These are phyloP conservation scores for Boletus nobilissimus DNA, from an alignment of 1,284 basidiomycete genomes.

Conservation along the genomic window DNA sequence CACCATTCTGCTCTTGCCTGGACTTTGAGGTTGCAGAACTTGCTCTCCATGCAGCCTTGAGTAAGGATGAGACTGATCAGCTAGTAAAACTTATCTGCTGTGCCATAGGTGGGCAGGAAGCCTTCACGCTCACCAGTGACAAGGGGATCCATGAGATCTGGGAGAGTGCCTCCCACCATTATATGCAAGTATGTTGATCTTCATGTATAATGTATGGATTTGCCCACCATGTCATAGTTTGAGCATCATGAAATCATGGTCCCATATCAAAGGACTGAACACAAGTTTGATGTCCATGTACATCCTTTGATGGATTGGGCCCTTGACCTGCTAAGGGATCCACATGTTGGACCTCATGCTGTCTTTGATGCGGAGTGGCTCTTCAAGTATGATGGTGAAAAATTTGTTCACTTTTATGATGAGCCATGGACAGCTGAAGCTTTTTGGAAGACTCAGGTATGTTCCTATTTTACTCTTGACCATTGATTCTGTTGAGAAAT, in stretches of 20 bases:
- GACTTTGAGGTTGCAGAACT: constrained; percentile 30
- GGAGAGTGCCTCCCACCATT: no score
- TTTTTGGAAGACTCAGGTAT: not conserved
- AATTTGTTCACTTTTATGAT: not conserved
- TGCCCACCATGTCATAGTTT: not conserved
- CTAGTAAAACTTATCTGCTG: constrained; percentile 13
- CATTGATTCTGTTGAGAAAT: no score
- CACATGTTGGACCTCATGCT: not conserved
- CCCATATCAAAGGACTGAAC: constrained; percentile 18
- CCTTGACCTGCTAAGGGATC: constrained; percentile 29
- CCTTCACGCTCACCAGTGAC: constrained; percentile 13
- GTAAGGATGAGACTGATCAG: not conserved
- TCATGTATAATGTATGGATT: no score
- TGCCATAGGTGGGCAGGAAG: not conserved
- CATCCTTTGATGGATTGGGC: constrained; percentile 34
- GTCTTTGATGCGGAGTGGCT: not conserved
- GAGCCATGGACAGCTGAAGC: constrained; percentile 9
- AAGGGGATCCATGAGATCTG: constrained; percentile 17
- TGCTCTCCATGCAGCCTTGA: constrained; percentile 10
- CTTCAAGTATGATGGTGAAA: not conserved
- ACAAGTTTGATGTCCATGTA: not conserved
- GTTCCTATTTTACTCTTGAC: not conserved
- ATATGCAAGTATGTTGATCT: no score
- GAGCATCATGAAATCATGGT: constrained; percentile 6
- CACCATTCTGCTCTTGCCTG: constrained; percentile 15